These are phyloP conservation scores for Cladosporium sp. DNA, from an alignment of 2,329 filamentous ascomycete genomes.

Conservation along the genomic window DNA sequence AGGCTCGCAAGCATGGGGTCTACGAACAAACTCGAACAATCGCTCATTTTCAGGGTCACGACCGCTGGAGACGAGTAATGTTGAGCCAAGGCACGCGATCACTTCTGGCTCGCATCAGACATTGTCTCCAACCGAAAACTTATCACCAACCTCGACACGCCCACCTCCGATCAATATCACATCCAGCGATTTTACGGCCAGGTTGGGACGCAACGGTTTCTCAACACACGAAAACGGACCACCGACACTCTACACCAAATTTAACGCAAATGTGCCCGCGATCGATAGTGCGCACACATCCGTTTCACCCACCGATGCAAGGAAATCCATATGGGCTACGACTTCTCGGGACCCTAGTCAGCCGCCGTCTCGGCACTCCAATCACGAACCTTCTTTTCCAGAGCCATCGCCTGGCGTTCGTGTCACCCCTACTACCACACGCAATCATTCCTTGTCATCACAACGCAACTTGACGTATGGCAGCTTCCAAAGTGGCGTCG, in stretches of 20 bases:
- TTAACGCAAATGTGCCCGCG: slow-evolving; percentile 24
- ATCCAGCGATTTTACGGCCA: slow-evolving; percentile 10
- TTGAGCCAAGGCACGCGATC: slow-evolving; percentile 15
- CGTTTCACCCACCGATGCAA: slow-evolving; percentile 10
- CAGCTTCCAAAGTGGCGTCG: slow-evolving; percentile 37
- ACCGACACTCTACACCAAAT: slow-evolving; percentile 33
- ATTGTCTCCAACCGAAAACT: slow-evolving; percentile 16
- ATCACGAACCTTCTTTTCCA: slow-evolving; percentile 28
- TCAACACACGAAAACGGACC: slow-evolving; percentile 21
- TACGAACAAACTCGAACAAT: neutral
- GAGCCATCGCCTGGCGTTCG: neutral
- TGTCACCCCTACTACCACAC: slow-evolving; percentile 21
- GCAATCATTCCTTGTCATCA: slow-evolving; percentile 45
- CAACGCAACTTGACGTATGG: slow-evolving; percentile 40
- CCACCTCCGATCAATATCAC: slow-evolving; percentile 25
- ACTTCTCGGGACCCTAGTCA: slow-evolving; percentile 52
- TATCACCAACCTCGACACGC: slow-evolving; percentile 21
- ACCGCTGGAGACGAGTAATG: neutral
- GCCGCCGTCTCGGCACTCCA: slow-evolving; percentile 53
- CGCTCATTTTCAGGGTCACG: neutral
- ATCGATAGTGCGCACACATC: slow-evolving; percentile 18
- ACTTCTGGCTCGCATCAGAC: slow-evolving; percentile 18
- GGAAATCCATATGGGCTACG: neutral
- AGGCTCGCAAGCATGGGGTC: neutral
- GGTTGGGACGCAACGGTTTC: slow-evolving; percentile 13